Conservation (phyloP, 2,329 filamentous ascomycete species). For the Phaeosphaeriaceae sp. region DNA sequence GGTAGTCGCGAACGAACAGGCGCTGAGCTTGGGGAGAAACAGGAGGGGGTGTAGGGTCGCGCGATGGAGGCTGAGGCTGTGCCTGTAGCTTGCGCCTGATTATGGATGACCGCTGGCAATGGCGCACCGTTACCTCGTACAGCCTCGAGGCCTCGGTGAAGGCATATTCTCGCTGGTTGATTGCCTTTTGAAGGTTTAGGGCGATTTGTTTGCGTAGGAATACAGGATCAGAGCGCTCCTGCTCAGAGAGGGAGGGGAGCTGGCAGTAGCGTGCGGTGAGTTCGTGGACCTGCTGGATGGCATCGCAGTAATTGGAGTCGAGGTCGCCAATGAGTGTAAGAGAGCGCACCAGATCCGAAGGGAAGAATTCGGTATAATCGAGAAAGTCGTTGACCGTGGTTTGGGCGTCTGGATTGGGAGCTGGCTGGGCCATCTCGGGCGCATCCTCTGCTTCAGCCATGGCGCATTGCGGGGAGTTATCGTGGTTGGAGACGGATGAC, state of each 20-base stretch:
- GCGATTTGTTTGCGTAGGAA: constrained; percentile 64
- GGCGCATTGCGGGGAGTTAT: constrained; percentile 42
- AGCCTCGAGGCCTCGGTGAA: constrained; percentile 63
- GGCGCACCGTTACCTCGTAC: constrained; percentile 63
- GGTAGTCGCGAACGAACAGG: constrained; percentile 26
- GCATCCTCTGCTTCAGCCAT: constrained; percentile 45
- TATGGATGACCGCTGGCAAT: constrained; percentile 62
- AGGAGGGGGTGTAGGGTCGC: constrained; percentile 63
- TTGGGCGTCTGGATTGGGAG: constrained; percentile 68
- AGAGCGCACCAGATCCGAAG: constrained; percentile 68
- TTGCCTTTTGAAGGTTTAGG: constrained; percentile 59
- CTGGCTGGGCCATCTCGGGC: constrained; percentile 45
- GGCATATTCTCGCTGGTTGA: constrained; percentile 62
- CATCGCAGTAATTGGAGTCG: constrained; percentile 52
- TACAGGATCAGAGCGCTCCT: constrained; percentile 59
- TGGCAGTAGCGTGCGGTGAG: constrained; percentile 56
- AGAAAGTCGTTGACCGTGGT: constrained; percentile 71
- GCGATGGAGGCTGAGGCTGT: constrained; percentile 65
- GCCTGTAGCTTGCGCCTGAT: constrained; percentile 68
- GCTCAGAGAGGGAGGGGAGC: constrained; percentile 58
- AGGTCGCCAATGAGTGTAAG: constrained; percentile 65
- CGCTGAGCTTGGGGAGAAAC: constrained; percentile 49
- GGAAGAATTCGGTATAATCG: constrained; percentile 73
- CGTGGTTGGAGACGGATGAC: constrained; percentile 39
- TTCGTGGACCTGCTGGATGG: constrained; percentile 55